Conservation (phyloP, 352 stramenopile genomes). For the Globisporangium orthogonon region DNA sequence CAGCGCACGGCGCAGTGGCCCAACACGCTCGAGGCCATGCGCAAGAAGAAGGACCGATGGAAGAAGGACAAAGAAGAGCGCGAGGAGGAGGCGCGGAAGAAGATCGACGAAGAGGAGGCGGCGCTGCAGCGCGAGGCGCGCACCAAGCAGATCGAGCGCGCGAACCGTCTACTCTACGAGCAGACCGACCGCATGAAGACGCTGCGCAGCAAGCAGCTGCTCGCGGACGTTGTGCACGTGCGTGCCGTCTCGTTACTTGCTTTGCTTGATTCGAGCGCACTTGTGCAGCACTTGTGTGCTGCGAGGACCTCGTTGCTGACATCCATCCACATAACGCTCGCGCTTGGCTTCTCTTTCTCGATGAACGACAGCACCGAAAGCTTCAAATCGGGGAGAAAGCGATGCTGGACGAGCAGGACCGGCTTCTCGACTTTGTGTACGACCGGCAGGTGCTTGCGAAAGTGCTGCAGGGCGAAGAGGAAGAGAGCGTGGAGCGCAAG, state of each 20-base stretch:
- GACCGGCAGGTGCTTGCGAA: conserved; percentile 41
- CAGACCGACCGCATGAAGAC: conserved; percentile 92
- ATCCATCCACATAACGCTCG: too few relatives aligned
- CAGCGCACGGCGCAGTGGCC: conserved; percentile 83
- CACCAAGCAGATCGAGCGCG: conserved; percentile 80
- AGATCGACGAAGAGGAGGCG: conserved; percentile 77
- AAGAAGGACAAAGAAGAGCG: conserved; percentile 88
- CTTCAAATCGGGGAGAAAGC: conserved; percentile 77
- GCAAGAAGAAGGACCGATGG: conserved; percentile 87
- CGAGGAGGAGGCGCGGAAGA: conserved; percentile 64
- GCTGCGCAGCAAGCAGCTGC: conserved; percentile 76
- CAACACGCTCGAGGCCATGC: conserved; percentile 89
- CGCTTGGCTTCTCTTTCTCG: neutral
- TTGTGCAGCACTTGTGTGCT: too few relatives aligned
- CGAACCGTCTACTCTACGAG: conserved; percentile 85
- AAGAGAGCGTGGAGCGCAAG: conserved; percentile 38
- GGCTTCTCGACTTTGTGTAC: conserved; percentile 36
- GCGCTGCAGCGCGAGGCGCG: conserved; percentile 61
- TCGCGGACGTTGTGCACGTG: conserved; percentile 80
- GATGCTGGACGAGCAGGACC: conserved; percentile 45
- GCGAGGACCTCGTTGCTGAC: neutral
- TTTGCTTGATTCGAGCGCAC: neutral
- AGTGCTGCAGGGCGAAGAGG: conserved; percentile 41
- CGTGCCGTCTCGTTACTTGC: conserved; percentile 6
- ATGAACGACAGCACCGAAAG: conserved; percentile 40